Conservation (phyloP, 2,329 filamentous ascomycete genomes). For the Thielaviopsis musarum region DNA sequence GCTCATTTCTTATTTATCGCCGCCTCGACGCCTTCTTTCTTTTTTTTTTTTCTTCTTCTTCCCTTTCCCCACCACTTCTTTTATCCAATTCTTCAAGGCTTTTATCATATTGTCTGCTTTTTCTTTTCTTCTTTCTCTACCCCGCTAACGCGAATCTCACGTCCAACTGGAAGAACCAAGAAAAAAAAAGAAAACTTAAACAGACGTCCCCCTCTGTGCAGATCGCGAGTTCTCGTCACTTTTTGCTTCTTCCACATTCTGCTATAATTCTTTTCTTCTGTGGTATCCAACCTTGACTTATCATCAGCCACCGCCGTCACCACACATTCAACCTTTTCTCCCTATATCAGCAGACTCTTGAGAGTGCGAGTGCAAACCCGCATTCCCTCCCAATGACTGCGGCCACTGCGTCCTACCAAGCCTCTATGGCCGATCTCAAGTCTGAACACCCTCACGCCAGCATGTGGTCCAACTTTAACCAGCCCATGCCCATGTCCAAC, state of each 20-base stretch:
- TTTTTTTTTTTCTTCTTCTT: conserved; percentile 6
- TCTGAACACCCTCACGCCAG: conserved; percentile 38
- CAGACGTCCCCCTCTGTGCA: too few relatives aligned
- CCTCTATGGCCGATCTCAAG: conserved; percentile 43
- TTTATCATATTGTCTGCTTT: not conserved
- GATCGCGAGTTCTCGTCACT: too few relatives aligned
- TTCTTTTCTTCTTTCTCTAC: not conserved
- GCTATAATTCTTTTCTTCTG: too few relatives aligned
- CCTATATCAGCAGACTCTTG: not conserved
- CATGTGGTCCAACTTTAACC: conserved; percentile 42
- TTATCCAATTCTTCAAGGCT: not conserved
- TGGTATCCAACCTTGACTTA: too few relatives aligned
- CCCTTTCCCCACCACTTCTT: not conserved
- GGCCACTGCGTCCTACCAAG: conserved; percentile 9
- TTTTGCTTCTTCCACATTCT: too few relatives aligned
- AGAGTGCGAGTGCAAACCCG: not conserved
- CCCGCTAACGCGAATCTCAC: not conserved
- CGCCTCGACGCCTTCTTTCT: not conserved
- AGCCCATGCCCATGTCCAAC: conserved; percentile 33
- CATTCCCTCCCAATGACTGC: conserved; percentile 3
- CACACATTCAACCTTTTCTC: not conserved
- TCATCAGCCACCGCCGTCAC: too few relatives aligned
- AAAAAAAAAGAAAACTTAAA: too few relatives aligned
- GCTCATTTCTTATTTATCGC: not conserved
- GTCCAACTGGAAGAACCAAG: too few relatives aligned